Conservation (phyloP, 2,329 filamentous ascomycete species). For the Apiospora pterosperma region DNA sequence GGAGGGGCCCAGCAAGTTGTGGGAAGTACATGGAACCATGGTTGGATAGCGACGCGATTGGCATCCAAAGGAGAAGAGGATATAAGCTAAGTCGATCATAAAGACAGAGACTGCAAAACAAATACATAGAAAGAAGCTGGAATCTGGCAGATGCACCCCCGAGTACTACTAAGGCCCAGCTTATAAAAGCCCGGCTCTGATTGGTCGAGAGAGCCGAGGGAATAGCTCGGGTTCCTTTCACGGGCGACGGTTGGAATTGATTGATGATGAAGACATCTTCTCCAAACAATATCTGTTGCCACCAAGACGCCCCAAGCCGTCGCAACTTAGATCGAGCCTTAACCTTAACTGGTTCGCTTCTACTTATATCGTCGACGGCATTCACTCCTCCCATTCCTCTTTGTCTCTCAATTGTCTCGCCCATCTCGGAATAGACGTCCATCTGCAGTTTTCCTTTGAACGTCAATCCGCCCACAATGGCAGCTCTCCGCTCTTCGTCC, state of each 20-base stretch:
- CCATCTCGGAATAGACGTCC: background rate
- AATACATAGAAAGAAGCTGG: too few relatives aligned
- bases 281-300: conserved; percentile 5
- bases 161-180: background rate
- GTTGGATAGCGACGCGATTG: background rate
- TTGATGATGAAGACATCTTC: conserved; percentile 7
- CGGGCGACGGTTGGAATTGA: background rate
- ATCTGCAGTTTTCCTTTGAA: background rate
- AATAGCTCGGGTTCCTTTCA: conserved; percentile 3
- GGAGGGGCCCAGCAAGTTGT: background rate
- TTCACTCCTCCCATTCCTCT: background rate
- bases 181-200: conserved; percentile 4
- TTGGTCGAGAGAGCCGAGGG: conserved; percentile 4
- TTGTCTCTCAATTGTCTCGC: background rate
- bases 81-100: background rate
- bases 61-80: background rate
- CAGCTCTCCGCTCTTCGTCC: conserved; percentile 58
- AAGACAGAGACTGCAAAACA: background rate
- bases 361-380: background rate
- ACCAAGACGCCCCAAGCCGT: conserved; percentile 5
- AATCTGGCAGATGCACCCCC: background rate
- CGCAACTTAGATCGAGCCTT: background rate
- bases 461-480: conserved; percentile 42
- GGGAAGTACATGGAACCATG: background rate
- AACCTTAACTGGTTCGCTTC: background rate